A percentile compares a stretch with the other conserved stretches of the same genome.
These are phyloP conservation scores for Croton laevigatus DNA, from an alignment of 441 rosid genomes.

Conservation along the genomic window DNA sequence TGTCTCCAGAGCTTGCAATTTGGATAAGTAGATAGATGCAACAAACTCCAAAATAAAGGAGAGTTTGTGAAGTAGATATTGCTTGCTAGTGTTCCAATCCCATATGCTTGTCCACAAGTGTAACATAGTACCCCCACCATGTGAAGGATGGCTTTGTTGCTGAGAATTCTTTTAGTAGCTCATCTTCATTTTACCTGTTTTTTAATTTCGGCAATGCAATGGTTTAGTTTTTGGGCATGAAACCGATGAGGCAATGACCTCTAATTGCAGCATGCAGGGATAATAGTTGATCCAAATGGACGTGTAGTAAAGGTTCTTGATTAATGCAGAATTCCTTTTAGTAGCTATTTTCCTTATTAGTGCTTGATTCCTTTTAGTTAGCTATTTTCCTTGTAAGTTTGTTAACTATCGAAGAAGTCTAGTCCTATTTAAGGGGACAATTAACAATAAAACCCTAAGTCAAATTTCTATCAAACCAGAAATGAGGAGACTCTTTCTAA, in stretches of 20 bases:
- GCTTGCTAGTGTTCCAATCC: background rate
- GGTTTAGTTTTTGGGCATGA: background rate
- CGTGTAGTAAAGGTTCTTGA: too few species aligned
- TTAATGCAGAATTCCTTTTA: too few species aligned
- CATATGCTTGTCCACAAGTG: background rate
- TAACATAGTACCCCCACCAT: background rate
- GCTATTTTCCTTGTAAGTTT: too few species aligned
- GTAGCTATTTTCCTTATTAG: too few species aligned
- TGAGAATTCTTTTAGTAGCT: background rate
- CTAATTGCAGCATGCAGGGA: background rate
- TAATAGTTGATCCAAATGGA: background rate
- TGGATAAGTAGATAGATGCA: background rate
- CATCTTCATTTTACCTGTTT: background rate
- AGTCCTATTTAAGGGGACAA: too few species aligned
- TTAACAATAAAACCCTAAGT: too few species aligned
- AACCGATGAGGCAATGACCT: background rate
- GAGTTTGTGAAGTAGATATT: background rate
- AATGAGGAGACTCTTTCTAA: too few species aligned
- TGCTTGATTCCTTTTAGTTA: too few species aligned
- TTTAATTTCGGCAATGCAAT: background rate
- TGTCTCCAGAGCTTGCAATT: background rate
- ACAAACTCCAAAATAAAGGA: background rate
- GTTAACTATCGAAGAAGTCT: too few species aligned
- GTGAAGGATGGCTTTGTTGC: background rate
- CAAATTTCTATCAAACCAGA: too few species aligned